Evolutionary conservation across 2,329 filamentous ascomycete species (phyloP).

Genomic region (Fusarium begoniae): DNA sequence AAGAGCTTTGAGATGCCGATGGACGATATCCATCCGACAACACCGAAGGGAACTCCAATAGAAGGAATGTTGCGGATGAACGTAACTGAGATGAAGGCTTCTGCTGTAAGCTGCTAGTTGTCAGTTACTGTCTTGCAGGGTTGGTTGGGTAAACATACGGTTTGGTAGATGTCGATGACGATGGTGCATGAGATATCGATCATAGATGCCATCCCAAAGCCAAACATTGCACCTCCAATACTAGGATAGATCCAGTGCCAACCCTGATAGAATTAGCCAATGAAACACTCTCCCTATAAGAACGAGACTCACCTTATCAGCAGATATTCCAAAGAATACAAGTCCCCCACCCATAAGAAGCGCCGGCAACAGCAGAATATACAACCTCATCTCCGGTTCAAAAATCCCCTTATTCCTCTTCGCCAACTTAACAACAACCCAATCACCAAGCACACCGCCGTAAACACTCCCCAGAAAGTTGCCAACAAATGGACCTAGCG

Average conservation of each 20-base stretch:
- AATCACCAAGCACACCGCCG: constrained; percentile 51
- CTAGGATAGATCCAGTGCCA: constrained; percentile 54
- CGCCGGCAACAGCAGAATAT: constrained; percentile 40
- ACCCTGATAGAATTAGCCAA: constrained; percentile 40
- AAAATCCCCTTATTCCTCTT: constrained; percentile 51
- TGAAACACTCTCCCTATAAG: rapidly evolving
- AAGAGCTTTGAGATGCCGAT: constrained; percentile 45
- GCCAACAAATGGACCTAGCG: constrained; percentile 47
- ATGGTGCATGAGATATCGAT: constrained; percentile 48
- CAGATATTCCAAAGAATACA: constrained; percentile 50
- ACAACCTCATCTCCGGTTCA: constrained; percentile 56
- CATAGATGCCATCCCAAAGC: constrained; percentile 51
- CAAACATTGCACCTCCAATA: constrained; percentile 49
- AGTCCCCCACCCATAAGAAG: constrained; percentile 47
- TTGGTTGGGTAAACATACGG: background rate
- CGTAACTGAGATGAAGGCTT: constrained; percentile 44
- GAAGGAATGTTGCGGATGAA: constrained; percentile 46
- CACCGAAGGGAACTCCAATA: constrained; percentile 42
- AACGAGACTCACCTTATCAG: constrained; percentile 42
- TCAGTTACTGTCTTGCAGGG: rapidly evolving
- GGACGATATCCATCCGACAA: constrained; percentile 43
- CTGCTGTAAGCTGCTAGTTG: constrained; percentile 23
- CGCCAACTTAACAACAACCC: constrained; percentile 49
- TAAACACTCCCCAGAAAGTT: constrained; percentile 51
- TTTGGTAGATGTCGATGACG: constrained; percentile 48